phyloP scores from a whole-genome alignment of 2,329 filamentous ascomycete species.

The Paecilomyces sp. region DNA sequence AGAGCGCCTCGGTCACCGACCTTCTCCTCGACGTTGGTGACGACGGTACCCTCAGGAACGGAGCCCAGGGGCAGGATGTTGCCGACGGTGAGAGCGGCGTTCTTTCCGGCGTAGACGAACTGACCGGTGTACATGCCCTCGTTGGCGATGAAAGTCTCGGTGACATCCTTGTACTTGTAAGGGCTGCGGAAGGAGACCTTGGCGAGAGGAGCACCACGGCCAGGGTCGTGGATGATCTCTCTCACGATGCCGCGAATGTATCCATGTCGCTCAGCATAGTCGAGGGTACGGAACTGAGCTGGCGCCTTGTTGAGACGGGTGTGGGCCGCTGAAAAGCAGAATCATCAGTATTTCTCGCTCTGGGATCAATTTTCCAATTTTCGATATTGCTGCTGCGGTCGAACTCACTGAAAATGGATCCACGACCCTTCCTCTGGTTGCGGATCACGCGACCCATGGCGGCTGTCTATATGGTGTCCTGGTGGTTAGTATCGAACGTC shows the following conservation, averaged over 20 bases:
- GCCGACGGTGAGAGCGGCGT: conserved; percentile 91
- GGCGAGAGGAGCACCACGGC: conserved; percentile 95
- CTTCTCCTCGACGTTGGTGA: conserved; percentile 99
- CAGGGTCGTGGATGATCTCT: conserved; percentile 98
- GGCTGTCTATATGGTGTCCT: conserved; percentile 32
- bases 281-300: conserved; percentile 93
- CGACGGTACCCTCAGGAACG: conserved; percentile 97
- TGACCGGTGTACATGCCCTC: conserved; percentile 99
- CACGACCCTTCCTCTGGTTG: conserved; percentile 72
- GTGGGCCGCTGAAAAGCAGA: conserved; percentile 55
- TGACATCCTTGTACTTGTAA: conserved; percentile 95
- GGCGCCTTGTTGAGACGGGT: conserved; percentile 92
- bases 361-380: conserved; percentile 12
- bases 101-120: conserved; percentile 99
- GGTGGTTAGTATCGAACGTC: conserved; percentile 28
- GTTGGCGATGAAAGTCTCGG: conserved; percentile 99
- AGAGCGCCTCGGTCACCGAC: conserved; percentile 92
- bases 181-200: conserved; percentile 95
- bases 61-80: conserved; percentile 93
- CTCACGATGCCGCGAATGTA: conserved; percentile 97
- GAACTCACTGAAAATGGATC: conserved; percentile 67
- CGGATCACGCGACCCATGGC: conserved; percentile 64
- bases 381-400: conserved; percentile 26
- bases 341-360: conserved; percentile 23
- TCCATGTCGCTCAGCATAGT: conserved; percentile 94